Conservation (phyloP, 352 stramenopile species). For the Globisporangium irregulare region DNA sequence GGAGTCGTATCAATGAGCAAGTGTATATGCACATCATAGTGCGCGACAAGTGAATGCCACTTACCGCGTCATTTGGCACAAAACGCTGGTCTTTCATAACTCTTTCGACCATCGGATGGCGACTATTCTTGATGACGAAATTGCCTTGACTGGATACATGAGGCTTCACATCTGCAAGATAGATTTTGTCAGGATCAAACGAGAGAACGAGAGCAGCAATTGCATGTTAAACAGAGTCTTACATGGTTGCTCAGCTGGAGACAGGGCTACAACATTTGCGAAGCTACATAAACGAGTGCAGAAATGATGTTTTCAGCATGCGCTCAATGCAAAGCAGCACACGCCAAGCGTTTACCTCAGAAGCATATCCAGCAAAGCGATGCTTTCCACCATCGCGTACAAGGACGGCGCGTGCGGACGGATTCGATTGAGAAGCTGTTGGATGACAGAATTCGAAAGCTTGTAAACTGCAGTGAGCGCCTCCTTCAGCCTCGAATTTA, state of each 20-base stretch:
- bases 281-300: constrained; percentile 45
- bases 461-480: constrained; percentile 84
- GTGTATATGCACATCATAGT: background rate
- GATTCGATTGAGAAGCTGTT: constrained; percentile 81
- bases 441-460: constrained; percentile 84
- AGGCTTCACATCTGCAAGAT: constrained; percentile 57
- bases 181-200: constrained; percentile 1
- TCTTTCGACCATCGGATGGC: constrained; percentile 75
- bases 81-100: constrained; percentile 69
- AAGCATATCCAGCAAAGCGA: constrained; percentile 91
- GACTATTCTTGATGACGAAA: constrained; percentile 77
- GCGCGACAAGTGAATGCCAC: background rate
- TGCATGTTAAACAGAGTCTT: constrained; percentile 8
- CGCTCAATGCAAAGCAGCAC: background rate
- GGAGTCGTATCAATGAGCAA: constrained; percentile 5
- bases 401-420: constrained; percentile 64
- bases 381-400: constrained; percentile 86
- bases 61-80: constrained; percentile 84
- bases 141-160: constrained; percentile 63
- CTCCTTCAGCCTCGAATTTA: constrained; percentile 83
- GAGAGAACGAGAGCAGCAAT: background rate
- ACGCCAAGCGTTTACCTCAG: constrained; percentile 48
- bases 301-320: constrained; percentile 1
- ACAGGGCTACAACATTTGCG: constrained; percentile 81
- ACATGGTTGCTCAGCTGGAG: constrained; percentile 75